A percentile compares a stretch with the other conserved stretches of the same genome.
Evolutionary conservation across 164 flowering plant genomes (phyloP).

Genomic region (Protea cynaroides): DNA sequence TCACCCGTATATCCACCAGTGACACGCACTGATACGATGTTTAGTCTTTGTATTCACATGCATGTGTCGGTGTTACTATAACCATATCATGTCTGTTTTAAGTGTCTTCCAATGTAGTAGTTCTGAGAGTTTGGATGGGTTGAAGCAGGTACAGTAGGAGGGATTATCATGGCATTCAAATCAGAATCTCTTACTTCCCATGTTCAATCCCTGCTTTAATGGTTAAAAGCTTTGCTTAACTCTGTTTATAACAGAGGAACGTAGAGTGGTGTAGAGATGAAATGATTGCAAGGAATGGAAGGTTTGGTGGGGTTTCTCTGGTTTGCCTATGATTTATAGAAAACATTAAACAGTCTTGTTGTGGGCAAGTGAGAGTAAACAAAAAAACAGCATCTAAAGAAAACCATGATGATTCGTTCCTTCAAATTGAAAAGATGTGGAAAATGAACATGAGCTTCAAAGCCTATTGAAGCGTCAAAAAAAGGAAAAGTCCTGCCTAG

Average conservation of each 20-base stretch:
- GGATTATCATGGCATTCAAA: no score
- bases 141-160: no score
- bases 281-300: conserved; percentile 19
- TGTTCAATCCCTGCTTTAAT: no score
- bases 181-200: no score
- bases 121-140: no score
- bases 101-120: no score
- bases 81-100: no score
- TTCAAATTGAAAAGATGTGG: not conserved
- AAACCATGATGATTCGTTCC: conserved; percentile 18
- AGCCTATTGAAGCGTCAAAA: conserved; percentile 15
- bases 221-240: no score
- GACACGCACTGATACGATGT: not conserved
- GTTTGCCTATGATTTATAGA: not conserved
- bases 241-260: no score
- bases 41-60: not conserved
- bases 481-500: not conserved
- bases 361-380: conserved; percentile 11
- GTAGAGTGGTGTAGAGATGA: no score
- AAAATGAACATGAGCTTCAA: conserved; percentile 5
- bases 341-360: not conserved
- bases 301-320: not conserved
- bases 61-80: no score
- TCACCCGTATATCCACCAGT: conserved; percentile 21
- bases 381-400: conserved; percentile 1